phyloP scores from a whole-genome alignment of 495 filamentous ascomycete species.

The Aspergillus homomorphus region DNA sequence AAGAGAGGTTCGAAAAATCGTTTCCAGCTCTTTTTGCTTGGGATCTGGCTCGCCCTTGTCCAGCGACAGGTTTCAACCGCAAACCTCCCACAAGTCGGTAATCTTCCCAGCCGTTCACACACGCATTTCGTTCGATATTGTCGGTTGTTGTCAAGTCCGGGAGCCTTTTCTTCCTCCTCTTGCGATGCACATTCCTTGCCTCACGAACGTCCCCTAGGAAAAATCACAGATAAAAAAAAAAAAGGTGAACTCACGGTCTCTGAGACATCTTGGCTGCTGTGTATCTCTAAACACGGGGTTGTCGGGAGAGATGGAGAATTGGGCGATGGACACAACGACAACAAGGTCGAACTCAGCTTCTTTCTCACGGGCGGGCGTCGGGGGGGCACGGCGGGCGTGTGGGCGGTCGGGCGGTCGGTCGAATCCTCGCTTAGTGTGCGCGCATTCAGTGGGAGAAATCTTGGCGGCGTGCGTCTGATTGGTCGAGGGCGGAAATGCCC shows the following conservation, averaged over 20 bases:
- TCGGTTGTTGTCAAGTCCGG: too few relatives aligned
- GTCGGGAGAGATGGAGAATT: slow-evolving; percentile 35
- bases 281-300: slow-evolving; percentile 37
- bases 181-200: too few relatives aligned
- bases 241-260: slow-evolving; percentile 46
- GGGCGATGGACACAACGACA: slow-evolving; percentile 35
- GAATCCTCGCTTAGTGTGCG: slow-evolving; percentile 51
- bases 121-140: too few relatives aligned
- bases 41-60: too few relatives aligned
- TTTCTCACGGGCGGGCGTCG: slow-evolving; percentile 17
- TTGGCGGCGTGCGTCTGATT: slow-evolving; percentile 34
- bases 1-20: background rate
- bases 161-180: too few relatives aligned
- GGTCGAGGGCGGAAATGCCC: slow-evolving; percentile 27
- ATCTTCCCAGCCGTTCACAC: too few relatives aligned
- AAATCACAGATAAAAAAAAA: too few relatives aligned
- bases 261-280: slow-evolving; percentile 53
- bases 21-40: background rate
- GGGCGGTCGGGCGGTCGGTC: slow-evolving; percentile 25
- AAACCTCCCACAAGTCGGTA: background rate
- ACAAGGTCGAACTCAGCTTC: slow-evolving; percentile 23
- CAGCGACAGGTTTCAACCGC: too few relatives aligned
- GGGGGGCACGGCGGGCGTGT: slow-evolving; percentile 14
- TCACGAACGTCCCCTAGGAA: too few relatives aligned
- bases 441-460: slow-evolving; percentile 38